Conservation (phyloP, 1,284 basidiomycete species). For the Irpex rosettiformis region DNA sequence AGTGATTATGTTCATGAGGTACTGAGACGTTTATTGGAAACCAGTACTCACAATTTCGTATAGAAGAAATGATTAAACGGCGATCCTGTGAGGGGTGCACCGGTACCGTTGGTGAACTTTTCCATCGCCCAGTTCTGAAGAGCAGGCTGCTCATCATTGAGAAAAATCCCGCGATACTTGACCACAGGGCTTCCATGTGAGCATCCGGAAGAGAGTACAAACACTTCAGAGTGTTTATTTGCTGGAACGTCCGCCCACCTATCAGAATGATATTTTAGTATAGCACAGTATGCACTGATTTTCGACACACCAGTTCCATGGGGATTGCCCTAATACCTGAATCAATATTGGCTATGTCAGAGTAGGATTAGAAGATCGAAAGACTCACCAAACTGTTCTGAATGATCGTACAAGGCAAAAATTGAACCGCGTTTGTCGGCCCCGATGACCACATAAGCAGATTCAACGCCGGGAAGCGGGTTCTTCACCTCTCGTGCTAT, state of each 20-base stretch:
- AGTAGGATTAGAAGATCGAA: background rate
- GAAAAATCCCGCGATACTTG: slow-evolving; percentile 66
- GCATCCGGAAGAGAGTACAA: slow-evolving; percentile 48
- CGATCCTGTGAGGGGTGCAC: slow-evolving; percentile 42
- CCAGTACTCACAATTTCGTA: slow-evolving; percentile 44
- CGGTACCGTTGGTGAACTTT: slow-evolving; percentile 65
- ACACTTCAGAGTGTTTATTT: slow-evolving; percentile 45
- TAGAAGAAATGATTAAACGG: slow-evolving; percentile 70
- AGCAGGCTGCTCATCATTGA: slow-evolving; percentile 40
- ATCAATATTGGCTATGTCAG: background rate
- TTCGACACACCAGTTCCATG: slow-evolving; percentile 56
- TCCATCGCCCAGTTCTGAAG: slow-evolving; percentile 53
- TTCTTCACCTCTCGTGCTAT: slow-evolving; percentile 48
- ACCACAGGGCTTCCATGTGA: slow-evolving; percentile 66
- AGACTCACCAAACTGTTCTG: slow-evolving; percentile 63
- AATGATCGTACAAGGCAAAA: slow-evolving; percentile 66
- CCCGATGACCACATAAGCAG: slow-evolving; percentile 64
- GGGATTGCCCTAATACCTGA: slow-evolving; percentile 47
- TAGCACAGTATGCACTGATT: background rate
- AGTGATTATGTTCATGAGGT: background rate
- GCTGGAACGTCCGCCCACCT: slow-evolving; percentile 72
- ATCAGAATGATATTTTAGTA: background rate
- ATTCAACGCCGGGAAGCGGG: slow-evolving; percentile 53
- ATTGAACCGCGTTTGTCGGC: slow-evolving; percentile 67
- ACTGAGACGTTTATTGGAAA: background rate